These are phyloP conservation scores for Penicillium sp. DNA, from an alignment of 2,329 filamentous ascomycete species.

Conservation along the genomic window DNA sequence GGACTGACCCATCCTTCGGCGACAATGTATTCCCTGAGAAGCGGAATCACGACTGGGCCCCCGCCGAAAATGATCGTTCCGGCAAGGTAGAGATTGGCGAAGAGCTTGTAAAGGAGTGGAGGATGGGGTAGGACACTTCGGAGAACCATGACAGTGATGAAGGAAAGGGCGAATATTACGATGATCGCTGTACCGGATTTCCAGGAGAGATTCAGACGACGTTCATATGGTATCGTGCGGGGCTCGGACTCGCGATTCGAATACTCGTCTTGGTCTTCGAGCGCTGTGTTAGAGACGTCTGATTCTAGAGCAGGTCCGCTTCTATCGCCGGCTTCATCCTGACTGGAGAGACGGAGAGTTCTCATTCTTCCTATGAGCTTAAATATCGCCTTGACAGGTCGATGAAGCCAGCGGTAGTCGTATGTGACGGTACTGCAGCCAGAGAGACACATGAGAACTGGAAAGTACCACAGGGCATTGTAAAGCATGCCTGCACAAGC, in stretches of 20 bases:
- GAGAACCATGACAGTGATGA: constrained; percentile 1
- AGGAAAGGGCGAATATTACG: background rate
- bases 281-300: background rate
- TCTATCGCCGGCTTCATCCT: background rate
- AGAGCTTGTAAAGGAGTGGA: constrained; percentile 5
- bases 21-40: background rate
- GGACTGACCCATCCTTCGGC: background rate
- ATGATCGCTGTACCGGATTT: constrained; percentile 4
- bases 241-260: background rate
- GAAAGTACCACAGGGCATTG: constrained; percentile 7
- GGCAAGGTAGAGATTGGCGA: constrained; percentile 5
- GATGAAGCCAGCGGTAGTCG: constrained; percentile 4
- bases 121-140: background rate
- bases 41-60: background rate
- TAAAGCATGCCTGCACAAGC: constrained; percentile 3
- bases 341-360: background rate
- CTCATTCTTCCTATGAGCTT: background rate
- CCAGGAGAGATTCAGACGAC: constrained; percentile 4
- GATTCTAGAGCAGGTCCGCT: background rate
- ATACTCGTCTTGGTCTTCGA: background rate
- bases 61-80: constrained; percentile 4
- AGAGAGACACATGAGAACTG: constrained; percentile 2
- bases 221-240: background rate
- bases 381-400: background rate
- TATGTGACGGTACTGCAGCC: constrained; percentile 5